Evolutionary conservation across 345 rosid genomes (phyloP), one percentile per base, ranked within the genome.

Genomic region (Psidium friedrichsthalianum): DNA sequence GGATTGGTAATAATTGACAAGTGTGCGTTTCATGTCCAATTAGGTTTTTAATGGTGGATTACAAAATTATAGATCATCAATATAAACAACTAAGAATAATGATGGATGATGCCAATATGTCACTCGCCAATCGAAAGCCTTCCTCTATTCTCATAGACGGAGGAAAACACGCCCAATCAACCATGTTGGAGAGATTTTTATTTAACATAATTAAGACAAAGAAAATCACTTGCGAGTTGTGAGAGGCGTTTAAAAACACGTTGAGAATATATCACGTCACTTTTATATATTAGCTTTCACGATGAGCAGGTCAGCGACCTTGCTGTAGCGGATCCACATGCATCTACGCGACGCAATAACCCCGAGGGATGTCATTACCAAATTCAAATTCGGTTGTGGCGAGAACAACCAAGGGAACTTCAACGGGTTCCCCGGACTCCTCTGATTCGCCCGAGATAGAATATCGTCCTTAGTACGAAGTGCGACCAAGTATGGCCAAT

Each of bases 311-410:
- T 56, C 15, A 12, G 40, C 55, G 0, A 54, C 36, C 57, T 27
- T 14, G 7, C 22, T 52, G 24, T 69, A 29, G 27, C 25, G 21
- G 8, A 21, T 9, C 47, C 57, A 57, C 24, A 27, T 84, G 86
- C 44, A 10, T 7, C 56, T 90, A 82, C 84, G 0, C 0, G 3
- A 9, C 56, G 7, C 90, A 22, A 16, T 89, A 36, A 44, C 80
- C 5, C 44, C 85, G 2, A 7, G 74, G 2, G 86, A 32, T 54
- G 29, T 74, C 9, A 47, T 84, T 6, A 21, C 82, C 3, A 49
- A 56, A 29, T 89, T 89, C 11, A 3, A 56, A 7, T 87, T 88
- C 25, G 92, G 92, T 24, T 89, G 92, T 52, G 82, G 86, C 54
- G 82, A 86, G 53, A 78, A 82, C 24, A 86, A 51, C 24, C 42